phyloP scores from a whole-genome alignment of 2,329 filamentous ascomycete genomes.

The Chaetomiaceae sp. region DNA sequence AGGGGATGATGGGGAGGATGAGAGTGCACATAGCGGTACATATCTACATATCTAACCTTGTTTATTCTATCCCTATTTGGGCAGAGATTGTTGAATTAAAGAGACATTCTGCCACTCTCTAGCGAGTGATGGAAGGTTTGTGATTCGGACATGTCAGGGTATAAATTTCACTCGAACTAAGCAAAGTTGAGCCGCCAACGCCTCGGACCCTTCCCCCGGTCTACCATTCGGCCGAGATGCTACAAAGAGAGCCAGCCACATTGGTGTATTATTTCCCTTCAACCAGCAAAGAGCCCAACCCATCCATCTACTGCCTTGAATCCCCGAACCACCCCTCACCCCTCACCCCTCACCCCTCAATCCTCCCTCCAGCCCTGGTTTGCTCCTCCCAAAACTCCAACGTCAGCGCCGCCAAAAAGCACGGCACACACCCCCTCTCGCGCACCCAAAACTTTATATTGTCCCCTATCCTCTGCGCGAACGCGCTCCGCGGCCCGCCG shows the following conservation, averaged over 20 bases:
- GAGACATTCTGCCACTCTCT: no score
- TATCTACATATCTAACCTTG: background rate
- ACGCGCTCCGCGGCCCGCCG: conserved; percentile 80
- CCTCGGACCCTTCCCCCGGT: no score
- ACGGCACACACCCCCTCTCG: conserved; percentile 87
- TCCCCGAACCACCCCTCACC: background rate
- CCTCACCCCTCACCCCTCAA: background rate
- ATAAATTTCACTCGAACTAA: no score
- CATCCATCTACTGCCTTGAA: background rate
- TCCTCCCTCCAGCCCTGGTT: conserved; percentile 27
- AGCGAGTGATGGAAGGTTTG: no score
- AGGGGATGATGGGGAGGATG: background rate
- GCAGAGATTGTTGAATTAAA: background rate
- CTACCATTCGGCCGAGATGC: no score
- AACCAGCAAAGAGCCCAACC: no score
- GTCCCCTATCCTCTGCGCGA: conserved; percentile 78
- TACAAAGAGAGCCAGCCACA: no score
- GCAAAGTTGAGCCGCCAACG: no score
- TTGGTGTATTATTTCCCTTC: no score
- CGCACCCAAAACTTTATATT: conserved; percentile 95
- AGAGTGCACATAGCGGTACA: conserved; percentile 12
- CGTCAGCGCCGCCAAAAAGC: conserved; percentile 85
- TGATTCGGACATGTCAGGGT: no score
- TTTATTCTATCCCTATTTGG: background rate
- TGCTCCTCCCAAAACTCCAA: conserved; percentile 84